phyloP scores from a whole-genome alignment of 108 stramenopile genomes.

The Fragilariopsis cylindrus region DNA sequence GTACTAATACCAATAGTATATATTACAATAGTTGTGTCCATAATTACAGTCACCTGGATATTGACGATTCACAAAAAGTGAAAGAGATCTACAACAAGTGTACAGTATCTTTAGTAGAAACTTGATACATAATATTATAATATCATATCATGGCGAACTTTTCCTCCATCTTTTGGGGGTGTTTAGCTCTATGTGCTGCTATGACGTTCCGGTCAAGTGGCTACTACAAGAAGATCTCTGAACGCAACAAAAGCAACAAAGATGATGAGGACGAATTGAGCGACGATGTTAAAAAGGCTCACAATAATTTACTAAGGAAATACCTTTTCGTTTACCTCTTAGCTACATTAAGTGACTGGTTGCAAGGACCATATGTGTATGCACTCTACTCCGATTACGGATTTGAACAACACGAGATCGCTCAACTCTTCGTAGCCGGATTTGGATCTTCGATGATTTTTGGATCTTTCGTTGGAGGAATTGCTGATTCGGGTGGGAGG shows the following conservation, averaged over 20 bases:
- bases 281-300: slow-evolving; percentile 20
- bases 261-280: slow-evolving; percentile 20
- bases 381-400: slow-evolving; percentile 93
- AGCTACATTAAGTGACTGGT: slow-evolving; percentile 93
- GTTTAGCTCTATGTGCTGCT: slow-evolving; percentile 57
- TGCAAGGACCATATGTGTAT: slow-evolving; percentile 99
- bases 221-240: slow-evolving; percentile 52
- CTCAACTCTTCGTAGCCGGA: slow-evolving; percentile 86
- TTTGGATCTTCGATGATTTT: slow-evolving; percentile 83
- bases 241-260: slow-evolving; percentile 11
- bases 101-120: too few relatives aligned
- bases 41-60: too few relatives aligned
- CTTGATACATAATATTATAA: too few relatives aligned
- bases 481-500: slow-evolving; percentile 81
- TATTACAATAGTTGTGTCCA: too few relatives aligned
- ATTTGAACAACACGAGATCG: slow-evolving; percentile 88
- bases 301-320: slow-evolving; percentile 48
- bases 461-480: slow-evolving; percentile 64
- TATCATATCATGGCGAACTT: slow-evolving; percentile 58
- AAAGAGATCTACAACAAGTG: too few relatives aligned
- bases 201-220: slow-evolving; percentile 76
- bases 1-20: too few relatives aligned
- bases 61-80: too few relatives aligned
- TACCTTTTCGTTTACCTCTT: slow-evolving; percentile 93
- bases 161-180: slow-evolving; percentile 59